Percentiles rank a stretch among this genome's conserved stretches.
phyloP scores from a whole-genome alignment of 2,329 filamentous ascomycete species.

The Metarhizium anisopliae region DNA sequence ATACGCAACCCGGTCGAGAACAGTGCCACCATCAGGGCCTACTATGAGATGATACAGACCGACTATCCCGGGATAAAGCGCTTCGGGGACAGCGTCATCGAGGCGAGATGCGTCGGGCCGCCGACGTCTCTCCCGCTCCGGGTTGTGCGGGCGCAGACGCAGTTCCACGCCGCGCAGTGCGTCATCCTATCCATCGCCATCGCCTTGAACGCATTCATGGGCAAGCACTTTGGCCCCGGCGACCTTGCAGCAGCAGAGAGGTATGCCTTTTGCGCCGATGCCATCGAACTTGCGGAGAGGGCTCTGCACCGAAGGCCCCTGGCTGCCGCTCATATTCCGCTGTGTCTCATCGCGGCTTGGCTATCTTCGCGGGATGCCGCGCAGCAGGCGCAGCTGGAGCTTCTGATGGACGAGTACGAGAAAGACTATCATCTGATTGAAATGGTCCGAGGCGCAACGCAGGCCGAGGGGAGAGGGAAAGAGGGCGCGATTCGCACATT shows the following conservation, averaged over 20 bases:
- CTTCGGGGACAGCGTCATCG: neutral
- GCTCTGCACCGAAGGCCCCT: slow-evolving; percentile 15
- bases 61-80: slow-evolving; percentile 9
- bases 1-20: slow-evolving; percentile 11
- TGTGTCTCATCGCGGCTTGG: slow-evolving; percentile 17
- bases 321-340: slow-evolving; percentile 18
- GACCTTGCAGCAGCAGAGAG: slow-evolving; percentile 10
- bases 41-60: slow-evolving; percentile 11
- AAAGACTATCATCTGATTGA: slow-evolving; percentile 8
- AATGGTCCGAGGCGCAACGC: neutral
- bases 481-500: neutral
- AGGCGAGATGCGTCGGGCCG: neutral
- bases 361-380: slow-evolving; percentile 18
- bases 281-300: slow-evolving; percentile 13
- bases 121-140: neutral
- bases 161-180: slow-evolving; percentile 9
- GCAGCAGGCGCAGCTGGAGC: slow-evolving; percentile 4
- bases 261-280: slow-evolving; percentile 13
- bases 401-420: slow-evolving; percentile 12
- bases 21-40: slow-evolving; percentile 9
- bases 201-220: slow-evolving; percentile 15
- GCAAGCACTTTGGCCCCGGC: slow-evolving; percentile 11
- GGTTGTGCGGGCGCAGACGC: slow-evolving; percentile 5
- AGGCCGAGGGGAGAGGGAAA: neutral
- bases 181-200: slow-evolving; percentile 13